Conservation (phyloP, 192 early-diverging fungal genomes). For the Linnemannia schmuckeri region DNA sequence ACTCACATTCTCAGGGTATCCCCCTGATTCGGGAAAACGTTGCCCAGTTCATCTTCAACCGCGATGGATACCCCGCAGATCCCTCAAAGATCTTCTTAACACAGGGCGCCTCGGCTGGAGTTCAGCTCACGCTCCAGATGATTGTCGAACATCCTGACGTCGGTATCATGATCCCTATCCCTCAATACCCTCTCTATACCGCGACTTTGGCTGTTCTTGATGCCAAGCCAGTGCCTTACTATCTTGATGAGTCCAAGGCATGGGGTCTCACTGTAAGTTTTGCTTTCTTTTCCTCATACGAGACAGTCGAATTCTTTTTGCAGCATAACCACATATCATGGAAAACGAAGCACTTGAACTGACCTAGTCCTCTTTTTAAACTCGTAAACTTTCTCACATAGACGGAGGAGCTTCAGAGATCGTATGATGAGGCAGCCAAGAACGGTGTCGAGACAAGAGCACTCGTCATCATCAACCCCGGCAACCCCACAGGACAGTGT, state of each 20-base stretch:
- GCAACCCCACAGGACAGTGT: slow-evolving; percentile 97
- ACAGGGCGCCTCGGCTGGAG: slow-evolving; percentile 91
- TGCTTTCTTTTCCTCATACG: not conserved
- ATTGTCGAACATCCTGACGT: slow-evolving; percentile 82
- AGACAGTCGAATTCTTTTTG: not conserved
- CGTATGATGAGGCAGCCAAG: slow-evolving; percentile 74
- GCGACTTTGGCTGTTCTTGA: slow-evolving; percentile 90
- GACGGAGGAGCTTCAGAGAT: slow-evolving; percentile 73
- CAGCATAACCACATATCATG: not conserved
- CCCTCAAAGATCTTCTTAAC: slow-evolving; percentile 94
- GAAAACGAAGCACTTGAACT: too few relatives aligned
- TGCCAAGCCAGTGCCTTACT: slow-evolving; percentile 91
- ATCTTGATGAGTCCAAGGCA: slow-evolving; percentile 85
- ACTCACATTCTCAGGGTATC: slow-evolving; percentile 96
- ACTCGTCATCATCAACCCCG: slow-evolving; percentile 97
- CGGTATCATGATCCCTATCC: slow-evolving; percentile 99
- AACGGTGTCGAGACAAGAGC: slow-evolving; percentile 91
- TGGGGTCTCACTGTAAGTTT: slow-evolving; percentile 77
- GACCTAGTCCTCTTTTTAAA: not conserved
- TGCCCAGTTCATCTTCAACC: slow-evolving; percentile 88
- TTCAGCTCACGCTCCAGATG: slow-evolving; percentile 92
- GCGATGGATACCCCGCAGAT: slow-evolving; percentile 92
- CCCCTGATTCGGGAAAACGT: slow-evolving; percentile 85
- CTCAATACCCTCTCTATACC: slow-evolving; percentile 98
- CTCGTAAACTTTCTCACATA: slow-evolving; percentile 15